phyloP scores from a whole-genome alignment of 805 yeast species.

The Candida vaughaniae region DNA sequence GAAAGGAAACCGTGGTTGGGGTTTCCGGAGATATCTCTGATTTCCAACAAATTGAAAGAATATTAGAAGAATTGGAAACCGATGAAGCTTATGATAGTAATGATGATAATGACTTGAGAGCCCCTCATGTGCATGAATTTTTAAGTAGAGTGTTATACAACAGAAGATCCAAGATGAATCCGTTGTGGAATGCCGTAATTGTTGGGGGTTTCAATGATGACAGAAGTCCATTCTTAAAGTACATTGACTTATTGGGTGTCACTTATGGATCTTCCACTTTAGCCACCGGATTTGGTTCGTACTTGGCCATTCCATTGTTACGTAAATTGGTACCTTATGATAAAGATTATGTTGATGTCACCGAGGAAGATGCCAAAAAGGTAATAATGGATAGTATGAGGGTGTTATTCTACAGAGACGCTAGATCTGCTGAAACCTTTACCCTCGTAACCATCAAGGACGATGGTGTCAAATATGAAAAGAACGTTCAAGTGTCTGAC shows the following conservation, averaged over 20 bases:
- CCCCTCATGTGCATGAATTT: slow-evolving; percentile 88
- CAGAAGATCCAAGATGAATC: slow-evolving; percentile 91
- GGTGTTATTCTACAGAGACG: slow-evolving; percentile 93
- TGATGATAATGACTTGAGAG: slow-evolving; percentile 60
- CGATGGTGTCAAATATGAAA: slow-evolving; percentile 48
- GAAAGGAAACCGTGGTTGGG: slow-evolving; percentile 85
- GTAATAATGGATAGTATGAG: slow-evolving; percentile 87
- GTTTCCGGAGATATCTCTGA: slow-evolving; percentile 94
- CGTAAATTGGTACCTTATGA: slow-evolving; percentile 82
- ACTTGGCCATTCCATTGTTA: slow-evolving; percentile 88
- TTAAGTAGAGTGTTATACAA: slow-evolving; percentile 79
- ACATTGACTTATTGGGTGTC: slow-evolving; percentile 90
- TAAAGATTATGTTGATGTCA: slow-evolving; percentile 65
- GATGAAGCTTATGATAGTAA: slow-evolving; percentile 74
- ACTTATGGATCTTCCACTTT: slow-evolving; percentile 83
- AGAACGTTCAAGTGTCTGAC: slow-evolving; percentile 62
- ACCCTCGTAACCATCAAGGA: slow-evolving; percentile 69
- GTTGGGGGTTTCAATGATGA: slow-evolving; percentile 86
- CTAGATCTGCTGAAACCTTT: slow-evolving; percentile 86
- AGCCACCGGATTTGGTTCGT: slow-evolving; percentile 96
- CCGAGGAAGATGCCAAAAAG: slow-evolving; percentile 72
- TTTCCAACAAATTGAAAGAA: slow-evolving; percentile 75
- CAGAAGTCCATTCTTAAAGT: slow-evolving; percentile 66
- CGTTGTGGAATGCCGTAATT: slow-evolving; percentile 90
- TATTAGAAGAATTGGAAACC: slow-evolving; percentile 71